A percentile compares a stretch with the other conserved stretches of the same genome.
Conservation (phyloP, 768 basidiomycete genomes). For the Lactarius sanguifluus region DNA sequence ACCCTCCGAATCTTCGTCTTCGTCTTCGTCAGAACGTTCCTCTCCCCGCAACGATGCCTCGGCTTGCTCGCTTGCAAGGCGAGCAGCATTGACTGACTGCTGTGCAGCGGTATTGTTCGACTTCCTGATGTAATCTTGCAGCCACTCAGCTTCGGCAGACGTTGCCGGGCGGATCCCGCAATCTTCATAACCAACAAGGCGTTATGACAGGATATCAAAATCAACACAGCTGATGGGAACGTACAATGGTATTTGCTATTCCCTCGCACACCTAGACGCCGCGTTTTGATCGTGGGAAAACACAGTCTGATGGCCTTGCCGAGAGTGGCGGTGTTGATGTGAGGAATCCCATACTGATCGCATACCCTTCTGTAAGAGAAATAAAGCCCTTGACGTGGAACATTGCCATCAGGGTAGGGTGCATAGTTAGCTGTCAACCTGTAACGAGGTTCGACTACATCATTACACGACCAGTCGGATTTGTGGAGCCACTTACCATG, state of each 20-base stretch:
- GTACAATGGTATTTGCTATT: slow-evolving; percentile 96
- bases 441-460: slow-evolving; percentile 23
- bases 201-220: slow-evolving; percentile 29
- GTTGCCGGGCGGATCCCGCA: slow-evolving; percentile 93
- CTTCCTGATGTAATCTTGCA: slow-evolving; percentile 89
- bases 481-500: slow-evolving; percentile 58
- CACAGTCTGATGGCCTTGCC: slow-evolving; percentile 93
- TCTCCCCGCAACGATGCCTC: slow-evolving; percentile 60
- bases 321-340: slow-evolving; percentile 93
- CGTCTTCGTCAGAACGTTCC: slow-evolving; percentile 78
- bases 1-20: slow-evolving; percentile 84
- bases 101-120: slow-evolving; percentile 85
- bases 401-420: slow-evolving; percentile 89
- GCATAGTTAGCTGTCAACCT: slow-evolving; percentile 91
- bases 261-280: slow-evolving; percentile 87
- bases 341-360: slow-evolving; percentile 89
- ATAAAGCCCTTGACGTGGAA: slow-evolving; percentile 91
- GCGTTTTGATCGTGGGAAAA: slow-evolving; percentile 93
- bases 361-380: slow-evolving; percentile 90
- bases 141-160: slow-evolving; percentile 86
- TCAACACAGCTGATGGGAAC: slow-evolving; percentile 42
- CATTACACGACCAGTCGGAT: slow-evolving; percentile 22
- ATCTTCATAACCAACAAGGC: slow-evolving; percentile 50
- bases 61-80: slow-evolving; percentile 67
- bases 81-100: slow-evolving; percentile 71